Percentiles rank a stretch among this genome's conserved stretches.
Evolutionary conservation across 495 filamentous ascomycete genomes (phyloP).

Genomic region (Aspergillus coremiiformis): DNA sequence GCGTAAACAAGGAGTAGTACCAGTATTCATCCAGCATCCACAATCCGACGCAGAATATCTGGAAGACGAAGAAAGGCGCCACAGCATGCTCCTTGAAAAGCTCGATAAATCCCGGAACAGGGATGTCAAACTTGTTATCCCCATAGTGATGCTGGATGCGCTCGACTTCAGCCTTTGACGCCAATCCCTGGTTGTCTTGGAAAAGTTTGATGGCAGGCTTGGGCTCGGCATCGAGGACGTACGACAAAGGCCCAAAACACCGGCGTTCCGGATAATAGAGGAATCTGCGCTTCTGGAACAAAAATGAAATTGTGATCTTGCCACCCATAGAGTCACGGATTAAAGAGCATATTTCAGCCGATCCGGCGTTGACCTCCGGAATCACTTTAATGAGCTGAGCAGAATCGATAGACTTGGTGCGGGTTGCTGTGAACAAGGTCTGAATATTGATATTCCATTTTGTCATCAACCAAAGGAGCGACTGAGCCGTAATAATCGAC

Average conservation of each 20-base stretch:
- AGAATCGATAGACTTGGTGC: slow-evolving; percentile 59
- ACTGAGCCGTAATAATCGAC: slow-evolving; percentile 78
- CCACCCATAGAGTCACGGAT: slow-evolving; percentile 62
- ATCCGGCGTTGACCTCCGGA: slow-evolving; percentile 80
- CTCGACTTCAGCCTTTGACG: slow-evolving; percentile 61
- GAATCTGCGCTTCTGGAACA: slow-evolving; percentile 98
- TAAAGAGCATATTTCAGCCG: slow-evolving; percentile 79
- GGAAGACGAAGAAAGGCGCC: slow-evolving; percentile 98
- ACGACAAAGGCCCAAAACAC: slow-evolving; percentile 72
- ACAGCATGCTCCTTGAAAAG: slow-evolving; percentile 98
- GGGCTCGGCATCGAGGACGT: slow-evolving; percentile 77
- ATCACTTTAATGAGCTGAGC: slow-evolving; percentile 92
- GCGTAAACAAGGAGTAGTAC: slow-evolving; percentile 98
- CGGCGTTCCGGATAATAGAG: slow-evolving; percentile 65
- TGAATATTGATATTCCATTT: slow-evolving; percentile 92
- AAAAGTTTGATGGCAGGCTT: slow-evolving; percentile 68
- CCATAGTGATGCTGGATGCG: slow-evolving; percentile 87
- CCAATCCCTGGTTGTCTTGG: slow-evolving; percentile 69
- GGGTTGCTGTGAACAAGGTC: slow-evolving; percentile 71
- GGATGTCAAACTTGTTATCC: slow-evolving; percentile 94
- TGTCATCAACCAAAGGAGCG: slow-evolving; percentile 88
- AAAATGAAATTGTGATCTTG: slow-evolving; percentile 73
- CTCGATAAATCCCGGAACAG: slow-evolving; percentile 89
- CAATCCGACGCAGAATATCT: slow-evolving; percentile 95
- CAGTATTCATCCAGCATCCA: slow-evolving; percentile 99